Evolutionary conservation across 805 yeast genomes (phyloP), one percentile per base, ranked within the genome.

Genomic region (Hanseniaspora hatyaiensis): DNA sequence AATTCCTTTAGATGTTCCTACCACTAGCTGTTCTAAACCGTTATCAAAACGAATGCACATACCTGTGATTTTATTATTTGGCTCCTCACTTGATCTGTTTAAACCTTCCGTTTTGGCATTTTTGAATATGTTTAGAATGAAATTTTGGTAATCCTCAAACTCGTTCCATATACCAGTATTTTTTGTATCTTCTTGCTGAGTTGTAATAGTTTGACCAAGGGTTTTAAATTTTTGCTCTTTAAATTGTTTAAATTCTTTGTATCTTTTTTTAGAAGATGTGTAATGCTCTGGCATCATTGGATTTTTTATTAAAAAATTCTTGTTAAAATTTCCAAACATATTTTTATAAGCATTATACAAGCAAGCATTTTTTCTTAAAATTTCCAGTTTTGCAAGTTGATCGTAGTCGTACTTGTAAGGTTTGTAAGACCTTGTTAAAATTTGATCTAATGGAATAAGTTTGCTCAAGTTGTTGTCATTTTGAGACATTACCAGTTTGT

Each of bases 1-100:
- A 18, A 84, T 65, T 0, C 94, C 94, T 37, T 73, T 75, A 51
- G 76, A 79, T 45, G 77, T 71, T 1, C 84, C 88, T 30, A 81
- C 73, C 6, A 76, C 65, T 32, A 81, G 59, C 19, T 45, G 31
- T 16, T 37, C 49, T 8, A 8, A 19, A 4, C n/a, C 13, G 15
- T 61, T 59, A 52, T 69, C 71, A 39, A 68, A 69, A 39, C 73
- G 61, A 73, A 82, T 73, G 49, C 76, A 80, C 50, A 81, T 58
- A 1, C 88, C 88, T 15, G 75, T 67, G 8, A 80, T 71, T 51
- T 77, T 37, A 19, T 37, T 37, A 22, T 24, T 37, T 26, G 40
- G 20, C 8, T 24, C 12, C 4, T 37, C 40, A 6, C 24, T 31
- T 11, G 15, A 8, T 19, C 13, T 6, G 22, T 37, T 13, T 4